Base-by-base conservation (phyloP, 2,329 filamentous ascomycete species). In the Scedosporium boydii region DNA sequence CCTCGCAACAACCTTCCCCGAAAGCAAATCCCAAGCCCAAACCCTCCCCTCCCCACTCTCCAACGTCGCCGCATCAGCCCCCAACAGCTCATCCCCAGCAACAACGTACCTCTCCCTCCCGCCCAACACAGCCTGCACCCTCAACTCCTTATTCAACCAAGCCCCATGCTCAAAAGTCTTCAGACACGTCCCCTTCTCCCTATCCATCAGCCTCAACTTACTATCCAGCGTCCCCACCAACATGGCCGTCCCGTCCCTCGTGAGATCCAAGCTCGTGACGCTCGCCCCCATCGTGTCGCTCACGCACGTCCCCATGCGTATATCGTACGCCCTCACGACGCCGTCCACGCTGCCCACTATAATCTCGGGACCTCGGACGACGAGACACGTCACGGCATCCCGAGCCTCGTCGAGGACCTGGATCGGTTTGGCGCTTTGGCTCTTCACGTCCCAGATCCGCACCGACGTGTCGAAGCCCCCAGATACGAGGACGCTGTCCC, bases 11-110 rank as follows among this genome's bases (percentile, higher is more conserved):
- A 89, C 71, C 62, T 86, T 83, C 1, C 91, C 93, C 5, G 82
- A 88, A 62, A 96, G 72, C 21, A 96, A 77, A 75, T 97, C 92
- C 93, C 93, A 98, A 1, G 86, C 90, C 77, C 87, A 87, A 6
- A 92, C 75, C 69, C 80, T 80, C 2, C 89, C 89, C 64, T 88
- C 79, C 2, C 75, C 76, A 1, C 59, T 56, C 51, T 61, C 60
- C 3, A 60, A 61, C n/a, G 62, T 59, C 5, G 10, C 23, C 2
- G 27, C 62, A 21, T 73, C 70, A 46, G 62, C 44, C 21, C 64
- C 71, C 1, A 67, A 69, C 61, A 83, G 80, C 74, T 97, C 93
- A 69, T 92, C 91, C 6, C 93, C 93, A 59, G 86, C 89, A 3
- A 97, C 69, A 1, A 95, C 90, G 58, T 88, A 87, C 64, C 84